A percentile compares a stretch with the other conserved stretches of the same genome.
Conservation (phyloP, 2,329 filamentous ascomycete genomes). For the Neonectria punicea region DNA sequence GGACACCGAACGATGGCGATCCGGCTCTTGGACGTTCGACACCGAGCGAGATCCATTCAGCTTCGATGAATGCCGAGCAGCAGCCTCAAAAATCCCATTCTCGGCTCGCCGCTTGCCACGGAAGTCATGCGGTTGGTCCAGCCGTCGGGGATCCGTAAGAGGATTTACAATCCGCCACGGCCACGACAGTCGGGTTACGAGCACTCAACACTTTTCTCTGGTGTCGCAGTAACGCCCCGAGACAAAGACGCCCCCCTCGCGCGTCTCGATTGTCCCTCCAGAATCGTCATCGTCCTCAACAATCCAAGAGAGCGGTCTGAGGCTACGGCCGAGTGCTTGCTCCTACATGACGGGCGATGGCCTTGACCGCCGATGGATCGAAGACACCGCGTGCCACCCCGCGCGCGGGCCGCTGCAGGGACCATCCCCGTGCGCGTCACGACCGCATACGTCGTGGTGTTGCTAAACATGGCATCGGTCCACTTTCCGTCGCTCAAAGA, state of each 20-base stretch:
- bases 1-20: conserved; percentile 21
- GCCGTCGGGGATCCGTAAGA: neutral
- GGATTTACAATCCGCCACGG: neutral
- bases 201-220: neutral
- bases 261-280: neutral
- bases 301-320: conserved; percentile 35
- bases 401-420: conserved; percentile 32
- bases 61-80: neutral
- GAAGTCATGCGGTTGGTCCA: neutral
- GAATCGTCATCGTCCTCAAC: neutral
- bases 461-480: conserved; percentile 37
- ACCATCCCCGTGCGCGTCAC: conserved; percentile 19
- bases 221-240: neutral
- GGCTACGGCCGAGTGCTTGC: conserved; percentile 27
- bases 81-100: neutral
- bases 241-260: neutral
- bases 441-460: conserved; percentile 33
- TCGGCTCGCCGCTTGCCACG: neutral
- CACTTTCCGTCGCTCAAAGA: conserved; percentile 9
- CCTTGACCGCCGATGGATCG: conserved; percentile 35
- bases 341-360: conserved; percentile 22
- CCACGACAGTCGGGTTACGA: neutral
- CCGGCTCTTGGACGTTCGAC: neutral
- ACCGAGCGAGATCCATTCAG: neutral
- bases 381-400: conserved; percentile 22